Evolutionary conservation across 139 green algal genomes (phyloP).

Genomic region (Ulvella scutata): DNA sequence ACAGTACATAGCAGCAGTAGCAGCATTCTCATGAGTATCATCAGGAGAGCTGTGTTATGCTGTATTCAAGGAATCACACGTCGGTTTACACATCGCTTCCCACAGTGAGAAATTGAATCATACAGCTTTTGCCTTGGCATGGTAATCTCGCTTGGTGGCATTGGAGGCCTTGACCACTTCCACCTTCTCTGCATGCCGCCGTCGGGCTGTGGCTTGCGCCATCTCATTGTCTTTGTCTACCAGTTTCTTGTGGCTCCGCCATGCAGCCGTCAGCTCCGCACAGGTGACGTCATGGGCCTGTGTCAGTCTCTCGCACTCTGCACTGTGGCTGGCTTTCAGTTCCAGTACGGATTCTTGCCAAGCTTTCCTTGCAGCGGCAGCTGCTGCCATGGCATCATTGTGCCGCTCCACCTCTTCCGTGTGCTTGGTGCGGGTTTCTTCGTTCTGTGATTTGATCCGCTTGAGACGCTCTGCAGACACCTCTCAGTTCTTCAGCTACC

Average conservation of each 20-base stretch:
- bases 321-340: neutral
- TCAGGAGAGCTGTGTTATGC: too few species aligned
- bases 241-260: neutral
- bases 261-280: neutral
- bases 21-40: too few species aligned
- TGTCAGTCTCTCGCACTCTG: neutral
- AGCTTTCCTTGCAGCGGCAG: neutral
- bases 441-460: neutral
- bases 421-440: neutral
- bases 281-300: neutral
- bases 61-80: too few species aligned
- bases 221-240: neutral
- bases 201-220: neutral
- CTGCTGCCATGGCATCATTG: neutral
- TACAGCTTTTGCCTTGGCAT: slow-evolving; percentile 1
- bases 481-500: too few species aligned
- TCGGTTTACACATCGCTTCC: too few species aligned
- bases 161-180: neutral
- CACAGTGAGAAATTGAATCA: too few species aligned
- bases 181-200: slow-evolving; percentile 3
- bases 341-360: neutral
- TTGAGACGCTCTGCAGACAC: neutral
- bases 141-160: neutral
- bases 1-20: too few species aligned
- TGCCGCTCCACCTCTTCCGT: neutral